Base-by-base conservation (phyloP, 257 asterid species). In the Capsicum baccatum region DNA sequence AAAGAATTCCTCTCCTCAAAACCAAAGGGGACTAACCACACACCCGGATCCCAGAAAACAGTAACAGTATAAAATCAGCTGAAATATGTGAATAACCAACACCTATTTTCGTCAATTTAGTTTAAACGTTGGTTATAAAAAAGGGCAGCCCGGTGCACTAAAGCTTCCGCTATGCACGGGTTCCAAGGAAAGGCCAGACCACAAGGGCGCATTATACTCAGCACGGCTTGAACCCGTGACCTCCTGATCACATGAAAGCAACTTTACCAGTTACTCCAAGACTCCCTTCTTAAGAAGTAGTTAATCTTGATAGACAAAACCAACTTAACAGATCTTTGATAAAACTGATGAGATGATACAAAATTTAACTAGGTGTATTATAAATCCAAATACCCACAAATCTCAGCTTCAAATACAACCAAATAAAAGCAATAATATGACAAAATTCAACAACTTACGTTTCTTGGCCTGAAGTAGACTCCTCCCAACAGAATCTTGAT, bases 401-500 rank as follows among this genome's bases (percentile, higher is more conserved):
- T 52, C 58, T 76, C 33, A 52, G 63, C 81, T 76, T 21, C 81
- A 13, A 50, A 19, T 9, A 74, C 44, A 0, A 19, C 80, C 3
- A 50, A 78, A 54, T 9, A 6, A 66, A 66, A 33, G 33, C 19
- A 13, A 33, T 19, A 13, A 73, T 4, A 39, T 3, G 44, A 39
- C 44, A 39, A 39, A 39, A 39, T 3, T 83, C 37, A 81, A 57
- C 64, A 84, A 52, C 86, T 8, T 91, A 94, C 98, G 81, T 89
- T 87, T 91, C 92, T 85, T 92, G 86, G 91, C 89, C 85, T 92
- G 97, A 82, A 94, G 96, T 37, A 94, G 92, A 88, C 90, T 93
- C 83, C 97, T 91, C 86, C 92, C 94, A 37, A 89, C 52, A 66
- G 88, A 86, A 86, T 80, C 86, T 35, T 89, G 83, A 83, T 90